Percentiles rank a stretch among this genome's conserved stretches.
These are phyloP conservation scores for Striga hermonthica DNA, from an alignment of 305 asterid genomes.

Conservation along the genomic window DNA sequence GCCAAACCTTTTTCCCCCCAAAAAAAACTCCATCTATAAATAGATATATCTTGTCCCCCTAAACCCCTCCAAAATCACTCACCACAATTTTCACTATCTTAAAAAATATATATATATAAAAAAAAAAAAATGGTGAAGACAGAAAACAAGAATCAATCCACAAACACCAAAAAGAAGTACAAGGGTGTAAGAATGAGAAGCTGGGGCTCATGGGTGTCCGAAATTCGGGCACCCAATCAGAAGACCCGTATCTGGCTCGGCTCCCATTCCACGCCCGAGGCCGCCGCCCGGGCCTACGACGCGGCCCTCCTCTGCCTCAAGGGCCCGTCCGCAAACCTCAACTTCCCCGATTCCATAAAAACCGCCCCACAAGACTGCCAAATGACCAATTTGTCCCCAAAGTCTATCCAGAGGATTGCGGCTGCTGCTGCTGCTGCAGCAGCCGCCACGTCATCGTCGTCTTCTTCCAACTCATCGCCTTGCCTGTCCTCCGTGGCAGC, in stretches of 20 bases:
- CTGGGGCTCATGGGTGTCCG: constrained; percentile 97
- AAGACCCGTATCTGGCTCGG: constrained; percentile 93
- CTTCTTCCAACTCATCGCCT: constrained; percentile 1
- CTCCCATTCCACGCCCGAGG: constrained; percentile 85
- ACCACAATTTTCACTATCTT: no score
- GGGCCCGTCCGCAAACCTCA: constrained; percentile 69
- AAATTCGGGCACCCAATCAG: constrained; percentile 88
- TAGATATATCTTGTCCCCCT: no score
- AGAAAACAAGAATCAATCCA: constrained; percentile 36
- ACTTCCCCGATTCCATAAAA: constrained; percentile 47
- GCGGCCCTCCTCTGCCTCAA: constrained; percentile 85
- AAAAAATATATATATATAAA: no score
- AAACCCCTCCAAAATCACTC: no score
- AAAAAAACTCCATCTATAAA: no score
- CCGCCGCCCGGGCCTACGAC: constrained; percentile 94
- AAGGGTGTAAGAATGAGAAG: constrained; percentile 95
- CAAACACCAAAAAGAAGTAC: constrained; percentile 44
- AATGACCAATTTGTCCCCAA: constrained; percentile 49
- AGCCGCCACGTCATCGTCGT: background rate
- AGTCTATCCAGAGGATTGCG: constrained; percentile 67
- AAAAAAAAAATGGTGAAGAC: constrained; percentile 57
- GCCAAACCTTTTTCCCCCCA: no score
- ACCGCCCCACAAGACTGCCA: constrained; percentile 22
- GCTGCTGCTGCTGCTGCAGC: constrained; percentile 62
- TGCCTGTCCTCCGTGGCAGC: no score